These are phyloP conservation scores for Solanum neorickii DNA, from an alignment of 257 asterid genomes.

Conservation along the genomic window DNA sequence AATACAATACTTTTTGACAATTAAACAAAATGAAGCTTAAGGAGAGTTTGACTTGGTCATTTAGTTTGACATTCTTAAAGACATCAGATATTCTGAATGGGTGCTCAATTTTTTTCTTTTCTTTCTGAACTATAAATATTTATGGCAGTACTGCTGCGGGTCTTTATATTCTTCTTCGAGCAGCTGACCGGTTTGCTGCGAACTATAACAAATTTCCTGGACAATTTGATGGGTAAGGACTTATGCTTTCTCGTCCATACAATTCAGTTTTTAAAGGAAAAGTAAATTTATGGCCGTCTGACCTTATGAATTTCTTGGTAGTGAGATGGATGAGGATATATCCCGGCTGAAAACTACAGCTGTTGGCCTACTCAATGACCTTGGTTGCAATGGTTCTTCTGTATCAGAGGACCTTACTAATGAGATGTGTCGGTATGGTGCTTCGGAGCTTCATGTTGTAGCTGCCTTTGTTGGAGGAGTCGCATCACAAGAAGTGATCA, in stretches of 20 bases:
- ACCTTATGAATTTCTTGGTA: conserved; percentile 16
- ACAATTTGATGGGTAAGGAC: conserved; percentile 76
- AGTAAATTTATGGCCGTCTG: background rate
- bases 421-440: conserved; percentile 96
- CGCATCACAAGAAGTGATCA: conserved; percentile 94
- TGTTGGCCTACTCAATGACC: conserved; percentile 54
- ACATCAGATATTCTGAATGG: background rate
- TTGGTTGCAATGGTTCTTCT: conserved; percentile 75
- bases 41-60: background rate
- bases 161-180: conserved; percentile 82
- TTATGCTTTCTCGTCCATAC: background rate
- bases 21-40: background rate
- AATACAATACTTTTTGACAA: background rate
- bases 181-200: conserved; percentile 87
- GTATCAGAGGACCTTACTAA: conserved; percentile 80
- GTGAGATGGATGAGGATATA: conserved; percentile 93
- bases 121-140: background rate
- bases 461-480: conserved; percentile 92
- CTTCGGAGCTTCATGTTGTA: conserved; percentile 89
- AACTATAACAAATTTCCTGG: conserved; percentile 82
- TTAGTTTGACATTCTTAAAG: background rate
- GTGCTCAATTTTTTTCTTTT: background rate
- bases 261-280: background rate
- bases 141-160: conserved; percentile 68
- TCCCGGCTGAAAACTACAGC: conserved; percentile 85